Conservation (phyloP, 2,329 filamentous ascomycete genomes). For the Pseudovirgaria hyperparasitica region DNA sequence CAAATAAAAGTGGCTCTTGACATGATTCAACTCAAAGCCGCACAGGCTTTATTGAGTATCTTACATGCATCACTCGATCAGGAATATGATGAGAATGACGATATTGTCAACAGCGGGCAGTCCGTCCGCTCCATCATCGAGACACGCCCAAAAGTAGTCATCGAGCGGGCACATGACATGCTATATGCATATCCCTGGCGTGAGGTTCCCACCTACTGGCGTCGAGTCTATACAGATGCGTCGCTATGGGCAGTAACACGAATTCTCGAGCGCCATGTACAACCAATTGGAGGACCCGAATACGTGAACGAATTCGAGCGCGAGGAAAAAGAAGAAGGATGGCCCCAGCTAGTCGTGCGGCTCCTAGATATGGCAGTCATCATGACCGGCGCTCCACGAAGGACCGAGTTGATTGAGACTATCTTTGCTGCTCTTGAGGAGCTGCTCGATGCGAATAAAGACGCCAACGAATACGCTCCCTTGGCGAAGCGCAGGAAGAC, state of each 20-base stretch:
- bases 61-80: no score
- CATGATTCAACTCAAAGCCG: no score
- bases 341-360: slow-evolving; percentile 47
- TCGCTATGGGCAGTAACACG: slow-evolving; percentile 48
- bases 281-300: slow-evolving; percentile 6
- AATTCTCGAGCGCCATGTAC: slow-evolving; percentile 11
- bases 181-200: slow-evolving; percentile 59
- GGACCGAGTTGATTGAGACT: slow-evolving; percentile 26
- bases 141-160: slow-evolving; percentile 36
- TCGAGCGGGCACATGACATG: slow-evolving; percentile 48
- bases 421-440: slow-evolving; percentile 39
- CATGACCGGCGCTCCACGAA: slow-evolving; percentile 39
- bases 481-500: slow-evolving; percentile 7
- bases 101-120: slow-evolving; percentile 31
- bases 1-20: no score
- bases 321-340: slow-evolving; percentile 16
- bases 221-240: slow-evolving; percentile 58
- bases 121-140: slow-evolving; percentile 25
- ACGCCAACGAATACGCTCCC: neutral
- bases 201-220: slow-evolving; percentile 55
- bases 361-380: slow-evolving; percentile 66
- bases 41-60: no score
- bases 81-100: slow-evolving; percentile 18
- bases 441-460: slow-evolving; percentile 17
- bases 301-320: slow-evolving; percentile 4